These are phyloP conservation scores for Kwoniella dendrophila DNA, from an alignment of 768 basidiomycete species.

Conservation along the genomic window DNA sequence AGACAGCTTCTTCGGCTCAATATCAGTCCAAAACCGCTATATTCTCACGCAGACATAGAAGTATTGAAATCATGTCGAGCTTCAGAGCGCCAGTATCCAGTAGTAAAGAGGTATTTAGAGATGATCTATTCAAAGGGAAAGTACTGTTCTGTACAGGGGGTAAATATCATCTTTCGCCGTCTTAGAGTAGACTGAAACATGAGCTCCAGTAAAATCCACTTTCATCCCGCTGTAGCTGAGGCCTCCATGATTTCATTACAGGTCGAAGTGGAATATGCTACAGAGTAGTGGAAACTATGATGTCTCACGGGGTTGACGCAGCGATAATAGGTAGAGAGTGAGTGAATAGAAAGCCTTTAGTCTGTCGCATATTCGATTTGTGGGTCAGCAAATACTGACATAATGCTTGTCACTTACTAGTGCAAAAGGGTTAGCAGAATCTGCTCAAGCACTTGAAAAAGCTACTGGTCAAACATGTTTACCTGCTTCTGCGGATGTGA, in stretches of 20 bases:
- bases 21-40: not conserved
- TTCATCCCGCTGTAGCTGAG: not conserved
- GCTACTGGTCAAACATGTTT: conserved; percentile 74
- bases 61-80: not conserved
- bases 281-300: conserved; percentile 79
- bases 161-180: conserved; percentile 13
- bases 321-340: conserved; percentile 85
- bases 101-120: conserved; percentile 10
- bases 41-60: not conserved
- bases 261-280: conserved; percentile 81
- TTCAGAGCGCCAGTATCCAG: not conserved
- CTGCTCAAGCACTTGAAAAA: conserved; percentile 71
- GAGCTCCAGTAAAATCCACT: not conserved
- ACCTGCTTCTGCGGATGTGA: conserved; percentile 76
- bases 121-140: conserved; percentile 84
- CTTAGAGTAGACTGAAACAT: not conserved
- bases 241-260: not conserved
- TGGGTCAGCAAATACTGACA: not conserved
- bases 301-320: conserved; percentile 72
- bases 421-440: conserved; percentile 68
- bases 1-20: not conserved
- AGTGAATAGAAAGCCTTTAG: no score
- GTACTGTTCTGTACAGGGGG: conserved; percentile 82
- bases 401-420: conserved; percentile 56
- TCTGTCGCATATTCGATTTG: no score